Percentiles rank a stretch among this genome's conserved stretches.
Conservation (phyloP, 2,329 filamentous ascomycete species). For the Calonectria pauciramosa region DNA sequence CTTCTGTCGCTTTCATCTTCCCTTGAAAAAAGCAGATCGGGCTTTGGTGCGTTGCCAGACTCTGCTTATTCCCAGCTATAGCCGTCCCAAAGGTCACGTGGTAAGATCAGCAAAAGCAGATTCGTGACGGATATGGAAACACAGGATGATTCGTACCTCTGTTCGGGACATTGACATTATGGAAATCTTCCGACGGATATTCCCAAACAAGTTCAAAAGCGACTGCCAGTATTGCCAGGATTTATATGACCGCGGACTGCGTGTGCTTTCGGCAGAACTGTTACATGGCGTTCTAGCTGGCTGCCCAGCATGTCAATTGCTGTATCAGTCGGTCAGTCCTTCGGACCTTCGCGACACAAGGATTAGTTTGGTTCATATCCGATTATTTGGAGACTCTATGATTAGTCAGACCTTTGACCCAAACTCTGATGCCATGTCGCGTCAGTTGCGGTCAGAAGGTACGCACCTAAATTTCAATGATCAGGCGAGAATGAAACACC, state of each 20-base stretch:
- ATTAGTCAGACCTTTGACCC: conserved; percentile 10
- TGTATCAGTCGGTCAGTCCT: background rate
- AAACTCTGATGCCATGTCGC: conserved; percentile 6
- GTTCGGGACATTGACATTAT: background rate
- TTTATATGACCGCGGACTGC: background rate
- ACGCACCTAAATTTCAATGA: background rate
- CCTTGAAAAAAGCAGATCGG: too few species aligned
- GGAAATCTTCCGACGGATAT: background rate
- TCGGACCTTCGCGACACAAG: background rate
- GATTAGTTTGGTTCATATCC: background rate
- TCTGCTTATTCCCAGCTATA: too few species aligned
- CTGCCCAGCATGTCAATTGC: conserved; percentile 6
- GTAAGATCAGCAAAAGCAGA: background rate
- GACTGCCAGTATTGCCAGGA: background rate
- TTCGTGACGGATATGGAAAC: background rate
- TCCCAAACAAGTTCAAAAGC: background rate
- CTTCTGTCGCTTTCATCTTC: too few species aligned
- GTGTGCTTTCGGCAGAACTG: background rate
- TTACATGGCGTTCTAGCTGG: background rate
- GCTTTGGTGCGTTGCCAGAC: too few species aligned
- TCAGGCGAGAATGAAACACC: background rate
- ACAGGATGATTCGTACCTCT: background rate
- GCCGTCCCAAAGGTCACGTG: background rate
- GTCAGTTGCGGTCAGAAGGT: background rate
- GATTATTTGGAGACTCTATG: background rate